Base-by-base conservation (phyloP, 2,329 filamentous ascomycete genomes). In the Exophiala calicioides region DNA sequence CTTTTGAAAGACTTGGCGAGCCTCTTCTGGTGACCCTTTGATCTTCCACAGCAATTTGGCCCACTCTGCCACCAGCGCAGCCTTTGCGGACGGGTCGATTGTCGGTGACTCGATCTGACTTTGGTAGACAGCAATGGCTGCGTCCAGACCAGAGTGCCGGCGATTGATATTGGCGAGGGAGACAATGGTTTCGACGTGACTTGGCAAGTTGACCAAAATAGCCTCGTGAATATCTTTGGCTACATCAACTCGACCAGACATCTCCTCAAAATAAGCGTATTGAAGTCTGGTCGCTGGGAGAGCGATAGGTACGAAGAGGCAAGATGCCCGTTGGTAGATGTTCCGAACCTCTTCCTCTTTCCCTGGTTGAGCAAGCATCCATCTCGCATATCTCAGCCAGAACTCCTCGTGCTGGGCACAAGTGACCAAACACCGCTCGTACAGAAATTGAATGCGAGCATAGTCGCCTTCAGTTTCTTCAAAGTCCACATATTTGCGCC, bases 351-450 rank as follows among this genome's bases (percentile, higher is more conserved):
- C 90, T 64, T 96, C 88, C 34, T 90, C 83, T 66, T 94, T 95
- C 58, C 77, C 82, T 1, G 81, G 71, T 63, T 95, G 88, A 0
- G 82, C 82, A 49, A 80, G 77, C 87, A 96, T 95, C 93, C 93
- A 98, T 30, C 91, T 79, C 12, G 86, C 88, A 68, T 95, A 98
- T n/a, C 93, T 86, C 61, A 95, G 82, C 93, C 93, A 98, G 68
- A 97, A 95, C 64, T 97, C 91, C 38, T 97, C 91, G 64, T 98
- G 96, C 58, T 94, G 86, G 12, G 93, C 91, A 61, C 88, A 94
- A 0, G 89, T 91, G 26, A 95, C 88, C 41, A 98, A 70, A 60
- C 90, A 97, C 40, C 93, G 84, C 72, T 98, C 93, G 65, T 98
- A 97, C 23, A 98, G 72, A 62, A 93, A 93, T 4, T 86, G 80